Conservation (phyloP, 768 basidiomycete species). For the Lentinula sp. region DNA sequence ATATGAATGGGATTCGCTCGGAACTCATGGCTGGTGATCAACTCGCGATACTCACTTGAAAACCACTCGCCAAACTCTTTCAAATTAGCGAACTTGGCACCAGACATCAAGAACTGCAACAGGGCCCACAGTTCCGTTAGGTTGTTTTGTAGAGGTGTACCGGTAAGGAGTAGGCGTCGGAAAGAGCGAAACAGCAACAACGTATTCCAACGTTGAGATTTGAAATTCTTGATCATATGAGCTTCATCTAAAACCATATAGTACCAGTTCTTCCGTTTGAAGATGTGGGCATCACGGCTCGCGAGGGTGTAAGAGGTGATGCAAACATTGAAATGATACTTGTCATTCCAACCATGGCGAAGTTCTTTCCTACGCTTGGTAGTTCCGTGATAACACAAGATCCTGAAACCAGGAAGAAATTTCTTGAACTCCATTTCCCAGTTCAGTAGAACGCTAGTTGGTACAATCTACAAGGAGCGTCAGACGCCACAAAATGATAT, state of each 20-base stretch:
- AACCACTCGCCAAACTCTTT: conserved; percentile 97
- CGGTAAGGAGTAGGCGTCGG: conserved; percentile 85
- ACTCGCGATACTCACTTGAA: conserved; percentile 58
- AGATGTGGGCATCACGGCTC: conserved; percentile 85
- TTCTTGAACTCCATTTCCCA: conserved; percentile 99
- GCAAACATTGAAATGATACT: conserved; percentile 88
- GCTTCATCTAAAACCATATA: conserved; percentile 97
- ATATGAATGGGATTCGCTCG: background rate
- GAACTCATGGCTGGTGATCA: background rate
- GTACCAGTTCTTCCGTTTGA: conserved; percentile 91
- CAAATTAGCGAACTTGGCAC: conserved; percentile 81
- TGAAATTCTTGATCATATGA: conserved; percentile 98
- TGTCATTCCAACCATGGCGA: conserved; percentile 87
- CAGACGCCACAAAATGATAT: background rate
- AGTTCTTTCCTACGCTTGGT: conserved; percentile 87
- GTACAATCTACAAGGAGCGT: conserved; percentile 55
- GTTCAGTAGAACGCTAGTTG: conserved; percentile 89
- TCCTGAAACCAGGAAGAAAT: conserved; percentile 84
- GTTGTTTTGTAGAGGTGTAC: conserved; percentile 96
- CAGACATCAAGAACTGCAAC: conserved; percentile 90
- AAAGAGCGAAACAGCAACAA: conserved; percentile 84
- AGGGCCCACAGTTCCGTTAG: conserved; percentile 94
- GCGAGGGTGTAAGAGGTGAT: conserved; percentile 93
- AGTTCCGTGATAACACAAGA: conserved; percentile 86
- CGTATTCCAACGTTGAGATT: conserved; percentile 90